Conservation (phyloP, 1,139 yeast genomes). For the Yamadazyma diddensiae region DNA sequence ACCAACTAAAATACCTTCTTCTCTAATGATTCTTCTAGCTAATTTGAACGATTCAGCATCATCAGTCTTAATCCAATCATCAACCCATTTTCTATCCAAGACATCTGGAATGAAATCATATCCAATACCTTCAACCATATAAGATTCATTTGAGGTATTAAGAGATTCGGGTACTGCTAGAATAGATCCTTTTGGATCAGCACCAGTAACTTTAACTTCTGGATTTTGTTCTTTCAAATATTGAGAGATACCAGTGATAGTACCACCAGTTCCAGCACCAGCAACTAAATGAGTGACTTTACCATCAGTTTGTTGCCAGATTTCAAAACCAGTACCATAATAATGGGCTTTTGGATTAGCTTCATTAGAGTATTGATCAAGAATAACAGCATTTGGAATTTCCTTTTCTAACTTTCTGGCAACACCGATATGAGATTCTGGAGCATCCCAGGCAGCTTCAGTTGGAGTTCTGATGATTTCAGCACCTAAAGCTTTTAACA, state of each 20-base stretch:
- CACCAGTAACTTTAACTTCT: constrained; percentile 64
- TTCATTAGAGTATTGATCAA: constrained; percentile 78
- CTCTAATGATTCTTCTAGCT: constrained; percentile 79
- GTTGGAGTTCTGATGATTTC: constrained; percentile 91
- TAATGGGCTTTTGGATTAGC: constrained; percentile 86
- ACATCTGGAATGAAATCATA: constrained; percentile 88
- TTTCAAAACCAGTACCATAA: constrained; percentile 81
- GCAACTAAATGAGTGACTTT: constrained; percentile 75
- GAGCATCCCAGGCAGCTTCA: constrained; percentile 92
- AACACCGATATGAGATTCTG: constrained; percentile 89
- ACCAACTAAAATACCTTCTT: constrained; percentile 86
- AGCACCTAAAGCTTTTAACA: constrained; percentile 85
- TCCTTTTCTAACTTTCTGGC: constrained; percentile 80
- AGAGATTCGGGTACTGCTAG: constrained; percentile 78
- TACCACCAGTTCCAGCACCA: constrained; percentile 92
- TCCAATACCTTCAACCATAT: constrained; percentile 90
- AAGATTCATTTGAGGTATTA: constrained; percentile 57
- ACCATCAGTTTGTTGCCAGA: constrained; percentile 79
- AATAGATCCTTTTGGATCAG: constrained; percentile 87
- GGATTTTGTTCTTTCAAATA: constrained; percentile 74
- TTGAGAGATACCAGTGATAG: constrained; percentile 73
- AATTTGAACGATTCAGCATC: constrained; percentile 78
- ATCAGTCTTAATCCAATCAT: constrained; percentile 83
- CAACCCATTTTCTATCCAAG: constrained; percentile 63
- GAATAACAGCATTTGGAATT: constrained; percentile 80